Percentiles rank a stretch among this genome's conserved stretches.
Evolutionary conservation across 108 stramenopile genomes (phyloP).

Genomic region (Thalassiosira profunda): DNA sequence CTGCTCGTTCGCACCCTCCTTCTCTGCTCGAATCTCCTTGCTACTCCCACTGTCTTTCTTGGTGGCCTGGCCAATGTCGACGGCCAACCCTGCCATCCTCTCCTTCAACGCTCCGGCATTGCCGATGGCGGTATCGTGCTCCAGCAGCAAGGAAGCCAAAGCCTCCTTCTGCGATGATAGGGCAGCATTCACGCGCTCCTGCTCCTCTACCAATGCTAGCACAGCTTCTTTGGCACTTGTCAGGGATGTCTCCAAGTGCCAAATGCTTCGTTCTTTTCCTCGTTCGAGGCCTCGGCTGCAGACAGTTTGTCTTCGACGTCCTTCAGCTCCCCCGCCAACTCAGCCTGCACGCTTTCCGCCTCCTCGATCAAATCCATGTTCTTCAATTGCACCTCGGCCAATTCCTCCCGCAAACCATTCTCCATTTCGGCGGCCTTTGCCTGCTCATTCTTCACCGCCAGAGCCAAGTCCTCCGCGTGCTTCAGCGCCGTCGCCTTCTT

Average conservation of each 20-base stretch:
- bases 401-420: conserved; percentile 13
- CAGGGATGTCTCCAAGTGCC: conserved; percentile 12
- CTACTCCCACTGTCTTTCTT: too few species aligned
- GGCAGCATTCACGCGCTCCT: conserved; percentile 7
- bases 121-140: too few species aligned
- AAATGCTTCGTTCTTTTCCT: conserved; percentile 4
- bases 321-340: conserved; percentile 2
- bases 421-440: conserved; percentile 11
- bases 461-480: neutral
- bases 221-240: conserved; percentile 6
- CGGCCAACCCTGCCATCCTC: too few species aligned
- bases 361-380: conserved; percentile 40
- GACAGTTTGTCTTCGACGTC: conserved; percentile 1
- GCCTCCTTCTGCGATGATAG: conserved; percentile 28
- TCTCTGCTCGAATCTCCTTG: too few species aligned
- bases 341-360: conserved; percentile 9
- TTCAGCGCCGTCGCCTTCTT: neutral
- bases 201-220: conserved; percentile 10
- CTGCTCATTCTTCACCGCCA: conserved; percentile 6
- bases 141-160: too few species aligned
- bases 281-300: neutral
- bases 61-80: too few species aligned
- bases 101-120: too few species aligned
- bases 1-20: too few species aligned
- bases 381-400: conserved; percentile 43